Conservation (phyloP, 1,139 yeast species). For the Nakaseomyces kungkrabaensis region DNA sequence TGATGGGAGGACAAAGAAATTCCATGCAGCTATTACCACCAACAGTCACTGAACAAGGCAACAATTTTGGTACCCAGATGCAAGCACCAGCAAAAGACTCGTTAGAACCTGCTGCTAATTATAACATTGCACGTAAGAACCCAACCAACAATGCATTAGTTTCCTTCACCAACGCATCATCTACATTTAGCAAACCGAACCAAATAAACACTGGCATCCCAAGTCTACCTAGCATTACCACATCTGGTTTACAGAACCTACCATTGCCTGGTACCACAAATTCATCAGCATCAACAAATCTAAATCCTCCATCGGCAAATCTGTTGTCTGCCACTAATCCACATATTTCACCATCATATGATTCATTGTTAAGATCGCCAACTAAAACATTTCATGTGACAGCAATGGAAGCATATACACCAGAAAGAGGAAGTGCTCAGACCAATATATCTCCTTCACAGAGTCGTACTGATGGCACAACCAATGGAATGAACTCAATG, state of each 20-base stretch:
- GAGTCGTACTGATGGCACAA: conserved; percentile 3
- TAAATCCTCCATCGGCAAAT: conserved; percentile 10
- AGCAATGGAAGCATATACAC: conserved; percentile 73
- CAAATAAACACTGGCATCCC: not conserved
- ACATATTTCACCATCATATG: conserved; percentile 29
- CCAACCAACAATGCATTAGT: conserved; percentile 16
- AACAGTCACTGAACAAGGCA: conserved; percentile 8
- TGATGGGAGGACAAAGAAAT: not conserved
- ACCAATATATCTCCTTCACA: conserved; percentile 22
- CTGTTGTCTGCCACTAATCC: conserved; percentile 11
- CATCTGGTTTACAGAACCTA: conserved; percentile 1
- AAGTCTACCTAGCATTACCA: conserved; percentile 1
- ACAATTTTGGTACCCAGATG: not conserved
- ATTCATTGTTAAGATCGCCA: conserved; percentile 28
- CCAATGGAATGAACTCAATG: conserved; percentile 3
- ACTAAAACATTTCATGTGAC: conserved; percentile 43
- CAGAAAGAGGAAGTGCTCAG: conserved; percentile 57
- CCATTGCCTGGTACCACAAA: not conserved
- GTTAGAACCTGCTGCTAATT: conserved; percentile 3
- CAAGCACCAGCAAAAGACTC: conserved; percentile 1
- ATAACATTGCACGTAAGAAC: conserved; percentile 3
- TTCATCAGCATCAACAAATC: conserved; percentile 11
- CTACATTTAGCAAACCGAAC: conserved; percentile 7
- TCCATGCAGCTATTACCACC: conserved; percentile 7
- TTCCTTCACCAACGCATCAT: conserved; percentile 16